phyloP scores from a whole-genome alignment of 2,329 filamentous ascomycete species.

The Apiospora marii region DNA sequence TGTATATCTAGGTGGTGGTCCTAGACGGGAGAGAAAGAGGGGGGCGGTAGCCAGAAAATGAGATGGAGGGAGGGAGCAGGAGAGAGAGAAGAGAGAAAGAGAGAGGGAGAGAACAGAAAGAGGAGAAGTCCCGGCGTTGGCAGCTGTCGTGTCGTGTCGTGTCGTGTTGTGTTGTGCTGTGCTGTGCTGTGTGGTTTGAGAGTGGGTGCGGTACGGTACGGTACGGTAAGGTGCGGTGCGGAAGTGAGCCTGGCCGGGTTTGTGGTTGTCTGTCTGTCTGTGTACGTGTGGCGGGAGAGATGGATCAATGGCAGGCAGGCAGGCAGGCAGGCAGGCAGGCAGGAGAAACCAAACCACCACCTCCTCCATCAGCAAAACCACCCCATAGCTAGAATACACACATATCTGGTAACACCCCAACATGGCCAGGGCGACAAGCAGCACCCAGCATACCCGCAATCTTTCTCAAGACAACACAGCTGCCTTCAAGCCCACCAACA shows the following conservation, averaged over 20 bases:
- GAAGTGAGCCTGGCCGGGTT: background rate
- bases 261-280: constrained; percentile 4
- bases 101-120: background rate
- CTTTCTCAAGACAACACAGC: background rate
- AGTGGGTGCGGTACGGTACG: constrained; percentile 15
- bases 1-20: background rate
- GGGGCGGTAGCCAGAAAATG: background rate
- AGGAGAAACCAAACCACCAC: constrained; percentile 1
- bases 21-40: background rate
- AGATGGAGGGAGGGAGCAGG: no score
- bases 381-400: constrained; percentile 3
- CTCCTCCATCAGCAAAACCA: background rate
- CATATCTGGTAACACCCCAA: background rate
- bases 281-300: constrained; percentile 14
- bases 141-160: constrained; percentile 23
- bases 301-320: constrained; percentile 7
- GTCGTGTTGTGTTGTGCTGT: constrained; percentile 30
- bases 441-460: background rate
- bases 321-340: background rate
- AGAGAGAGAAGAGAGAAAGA: background rate
- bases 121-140: constrained; percentile 25
- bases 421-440: background rate
- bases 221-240: constrained; percentile 15
- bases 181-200: background rate
- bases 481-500: background rate